Percentiles rank a stretch among this genome's conserved stretches.
Conservation (phyloP, 1,284 basidiomycete species). For the Schizophyllum amplum region DNA sequence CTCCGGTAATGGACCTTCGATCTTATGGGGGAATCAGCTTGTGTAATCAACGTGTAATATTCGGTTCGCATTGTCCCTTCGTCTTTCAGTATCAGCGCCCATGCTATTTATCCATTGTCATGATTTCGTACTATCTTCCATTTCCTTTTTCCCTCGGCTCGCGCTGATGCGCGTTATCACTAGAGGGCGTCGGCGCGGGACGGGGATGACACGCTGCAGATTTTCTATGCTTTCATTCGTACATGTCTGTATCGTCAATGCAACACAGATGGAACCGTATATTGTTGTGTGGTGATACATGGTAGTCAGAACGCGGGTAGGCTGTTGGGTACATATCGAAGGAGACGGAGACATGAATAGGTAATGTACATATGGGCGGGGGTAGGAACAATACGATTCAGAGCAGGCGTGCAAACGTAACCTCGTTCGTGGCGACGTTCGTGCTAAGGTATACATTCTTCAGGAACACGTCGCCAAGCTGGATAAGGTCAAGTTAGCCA, state of each 20-base stretch:
- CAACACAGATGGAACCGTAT: background rate
- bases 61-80: background rate
- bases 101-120: background rate
- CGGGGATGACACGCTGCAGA: background rate
- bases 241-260: background rate
- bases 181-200: background rate
- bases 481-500: too few relatives aligned
- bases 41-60: background rate
- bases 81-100: background rate
- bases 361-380: too few relatives aligned
- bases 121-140: background rate
- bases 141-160: background rate
- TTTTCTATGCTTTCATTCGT: background rate
- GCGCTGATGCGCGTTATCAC: background rate
- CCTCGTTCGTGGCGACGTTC: constrained; percentile 45
- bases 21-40: background rate
- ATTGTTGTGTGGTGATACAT: background rate
- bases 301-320: too few relatives aligned
- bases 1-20: background rate
- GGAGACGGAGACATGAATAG: too few relatives aligned
- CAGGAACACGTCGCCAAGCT: constrained; percentile 51
- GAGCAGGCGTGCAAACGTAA: constrained; percentile 39
- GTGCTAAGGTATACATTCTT: constrained; percentile 65
- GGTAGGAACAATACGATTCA: background rate
- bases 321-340: too few relatives aligned